Evolutionary conservation across 1,139 yeast species (phyloP), one percentile per base, ranked within the genome.

Genomic region (Yamadazyma aaseri): DNA sequence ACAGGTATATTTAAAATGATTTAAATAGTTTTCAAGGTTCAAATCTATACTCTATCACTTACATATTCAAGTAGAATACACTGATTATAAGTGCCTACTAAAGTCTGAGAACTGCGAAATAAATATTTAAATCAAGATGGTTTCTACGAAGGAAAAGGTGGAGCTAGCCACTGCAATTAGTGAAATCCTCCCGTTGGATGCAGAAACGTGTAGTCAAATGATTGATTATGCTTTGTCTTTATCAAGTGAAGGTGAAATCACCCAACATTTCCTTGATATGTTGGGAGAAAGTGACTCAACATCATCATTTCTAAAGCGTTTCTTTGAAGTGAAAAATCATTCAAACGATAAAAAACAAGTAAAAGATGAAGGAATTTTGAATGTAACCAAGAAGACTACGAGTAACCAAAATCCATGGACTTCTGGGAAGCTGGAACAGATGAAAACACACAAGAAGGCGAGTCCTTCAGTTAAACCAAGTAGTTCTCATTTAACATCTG

Each of bases 231-330:
- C 78, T 0, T 49, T 71, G 10, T 50, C 63, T 3, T 56, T 76
- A 12, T 61, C 62, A 5, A 47, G 65, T 0, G 68, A 74, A 31
- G 58, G 63, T 3, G 75, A 66, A 12, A 61, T 75, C 11, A 63
- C 63, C 18, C 60, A 59, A 20, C 79, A 79, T 50, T 74, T 78
- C 46, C 47, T 70, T 15, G 73, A 75, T 33, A 51, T 79, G 13
- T 50, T 78, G 14, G 84, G 84, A 3, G 76, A 76, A 36, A 65
- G 77, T 11, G 71, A 71, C 11, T 70, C 61, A 10, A 56, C 76
- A 1, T 47, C 66, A 18, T 50, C 55, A 6, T 72, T 76, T 43
- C 56, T 73, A 2, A 38, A 58, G 3, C 58, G 48, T 15, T 71
- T 73, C 39, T 38, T 48, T 26, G 35, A 40, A 3, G 33, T 47